Evolutionary conservation across 768 basidiomycete species (phyloP).

Genomic region (Phylloporus rhodoxanthus): DNA sequence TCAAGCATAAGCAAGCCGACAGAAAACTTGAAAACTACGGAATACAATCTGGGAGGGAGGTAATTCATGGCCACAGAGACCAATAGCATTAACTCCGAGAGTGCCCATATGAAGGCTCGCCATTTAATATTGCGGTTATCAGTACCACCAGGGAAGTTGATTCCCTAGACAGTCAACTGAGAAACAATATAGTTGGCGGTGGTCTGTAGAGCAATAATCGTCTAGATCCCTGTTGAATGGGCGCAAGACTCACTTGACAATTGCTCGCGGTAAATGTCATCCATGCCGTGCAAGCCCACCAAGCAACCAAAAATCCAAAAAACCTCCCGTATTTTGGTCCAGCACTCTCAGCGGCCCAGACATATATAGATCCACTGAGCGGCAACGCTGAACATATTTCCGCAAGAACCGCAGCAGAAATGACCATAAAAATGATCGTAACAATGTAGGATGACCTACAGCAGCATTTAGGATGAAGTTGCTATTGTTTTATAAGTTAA

Average conservation of each 20-base stretch:
- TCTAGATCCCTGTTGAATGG: neutral
- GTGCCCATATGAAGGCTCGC: conserved; percentile 78
- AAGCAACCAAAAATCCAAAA: conserved; percentile 85
- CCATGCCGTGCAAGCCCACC: conserved; percentile 96
- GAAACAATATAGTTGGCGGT: conserved; percentile 89
- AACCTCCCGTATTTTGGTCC: conserved; percentile 83
- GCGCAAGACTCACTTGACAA: conserved; percentile 55
- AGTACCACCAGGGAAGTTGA: conserved; percentile 79
- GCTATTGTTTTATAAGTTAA: neutral
- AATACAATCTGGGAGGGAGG: conserved; percentile 71
- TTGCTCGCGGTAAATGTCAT: conserved; percentile 89
- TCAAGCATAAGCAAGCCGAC: conserved; percentile 74
- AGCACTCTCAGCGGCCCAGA: conserved; percentile 92
- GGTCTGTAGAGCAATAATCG: conserved; percentile 40
- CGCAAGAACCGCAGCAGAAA: conserved; percentile 81
- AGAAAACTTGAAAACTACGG: conserved; percentile 71
- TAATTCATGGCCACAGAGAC: conserved; percentile 79
- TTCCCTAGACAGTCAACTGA: conserved; percentile 71
- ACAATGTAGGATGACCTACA: conserved; percentile 81
- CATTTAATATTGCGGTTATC: conserved; percentile 70
- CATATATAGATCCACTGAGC: conserved; percentile 86
- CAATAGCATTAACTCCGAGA: conserved; percentile 69
- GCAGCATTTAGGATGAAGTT: conserved; percentile 2
- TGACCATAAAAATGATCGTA: conserved; percentile 81
- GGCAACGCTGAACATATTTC: conserved; percentile 89